Base-by-base conservation (phyloP, 2,329 filamentous ascomycete species). In the Exophiala sp. region DNA sequence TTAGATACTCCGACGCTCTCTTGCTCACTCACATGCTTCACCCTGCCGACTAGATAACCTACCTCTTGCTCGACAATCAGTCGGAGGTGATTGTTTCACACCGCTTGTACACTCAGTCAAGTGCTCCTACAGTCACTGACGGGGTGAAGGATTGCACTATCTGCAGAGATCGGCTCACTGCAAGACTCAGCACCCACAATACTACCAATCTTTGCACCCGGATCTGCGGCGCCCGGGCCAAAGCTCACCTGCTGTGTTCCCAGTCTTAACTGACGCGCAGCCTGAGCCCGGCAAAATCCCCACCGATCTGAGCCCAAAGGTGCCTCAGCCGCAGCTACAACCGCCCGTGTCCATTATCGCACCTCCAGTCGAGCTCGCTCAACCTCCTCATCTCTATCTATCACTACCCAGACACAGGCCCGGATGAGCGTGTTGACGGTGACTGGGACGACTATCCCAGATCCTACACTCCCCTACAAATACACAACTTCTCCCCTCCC, bases 351-450 rank as follows among this genome's bases (percentile, higher is more conserved):
- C 38, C 38, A n/a, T 41, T 16, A 19, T 23, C 24, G 13, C 13
- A 16, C 38, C 35, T 38, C 35, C 6, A 16, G 16, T 7, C 6
- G 5, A 38, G 35, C 35, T 19, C 38, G 13, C 34, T 37, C 14
- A 18, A 37, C 14, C 18, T 19, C 14, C 11, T 5, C 11, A 7
- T 19, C 14, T 19, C 14, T 16, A 8, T 16, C 11, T 34, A 16
- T n/a, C 14, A 19, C 5, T 6, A 37, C n/a, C 7, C 34, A 37
- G 21, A 43, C 40, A 40, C 38, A 35, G 19, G 21, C 32, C 48
- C 52, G 46, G 29, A 60, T 60, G 58, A 58, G 56, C 51, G 58
- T 60, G 22, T 46, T 60, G 48, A 59, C 56, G 34, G 55, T 60
- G 45, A 46, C 57, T 57, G 51, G 55, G 52, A 56, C 56, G 22